Base-by-base conservation (phyloP, 306 rosid genomes). In the Pyrus betulifolia region DNA sequence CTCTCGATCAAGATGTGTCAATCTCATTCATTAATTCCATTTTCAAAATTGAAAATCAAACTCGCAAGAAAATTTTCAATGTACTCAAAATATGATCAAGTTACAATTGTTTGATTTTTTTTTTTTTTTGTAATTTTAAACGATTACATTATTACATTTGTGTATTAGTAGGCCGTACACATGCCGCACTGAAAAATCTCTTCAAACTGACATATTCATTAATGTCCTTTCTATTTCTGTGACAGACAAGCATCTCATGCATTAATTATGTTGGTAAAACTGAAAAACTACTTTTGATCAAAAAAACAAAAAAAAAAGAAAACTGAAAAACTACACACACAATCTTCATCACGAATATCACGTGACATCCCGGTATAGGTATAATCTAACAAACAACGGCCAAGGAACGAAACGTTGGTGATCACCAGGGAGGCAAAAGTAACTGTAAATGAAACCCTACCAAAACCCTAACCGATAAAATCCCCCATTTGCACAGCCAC, bases 381-480 rank as follows among this genome's bases (percentile, higher is more conserved):
- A 4, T 1, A 5, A 6, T 9, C 25, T 19, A 25, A 12, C 6
- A 1, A 66, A 11, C 70, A 35, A 19, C 51, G 27, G n/a, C 51
- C 11, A 33, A 21, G 2, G 11, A 66, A 66, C 18, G 70, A 35
- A 66, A 21, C 28, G 38, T 21, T 2, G 28, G 27, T 7, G 46
- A 66, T 66, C 17, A 66, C 70, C 49, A 21, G 27, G 27, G 18
- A 35, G 2, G 51, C 70, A 66, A 66, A 64, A 35, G 35, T 19
- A 64, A 12, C 55, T 11, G 61, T 4, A 51, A 10, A 15, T 40
- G 77, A 73, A 74, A 62, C 77, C 77, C 70, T 74, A 74, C 45
- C 69, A 74, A 74, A 74, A 74, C 77, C 77, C 69, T 74, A 10
- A 25, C n/a, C 3, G 55, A 13, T 23, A 13, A 21, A 63, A 63